Conservation (phyloP, 1,139 yeast species). For the Nakaseomyces kungkrabaensis region DNA sequence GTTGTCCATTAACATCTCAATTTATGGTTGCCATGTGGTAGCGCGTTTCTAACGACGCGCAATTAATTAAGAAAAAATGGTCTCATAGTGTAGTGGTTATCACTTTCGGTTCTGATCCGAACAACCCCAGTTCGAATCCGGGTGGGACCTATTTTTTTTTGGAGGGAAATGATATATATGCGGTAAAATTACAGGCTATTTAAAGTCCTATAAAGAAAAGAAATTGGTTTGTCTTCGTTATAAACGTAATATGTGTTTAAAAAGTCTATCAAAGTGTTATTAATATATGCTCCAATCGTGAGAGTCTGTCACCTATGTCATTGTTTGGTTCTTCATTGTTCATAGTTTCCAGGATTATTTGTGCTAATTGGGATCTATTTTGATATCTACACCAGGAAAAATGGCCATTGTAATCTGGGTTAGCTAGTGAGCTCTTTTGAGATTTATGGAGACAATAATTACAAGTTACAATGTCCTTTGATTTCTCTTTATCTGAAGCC, state of each 20-base stretch:
- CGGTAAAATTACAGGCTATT: background rate
- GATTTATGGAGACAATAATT: conserved; percentile 12
- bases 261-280: background rate
- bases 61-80: background rate
- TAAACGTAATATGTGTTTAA: background rate
- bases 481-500: conserved; percentile 5
- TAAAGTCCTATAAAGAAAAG: too few relatives aligned
- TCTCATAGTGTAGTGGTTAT: conserved; percentile 52
- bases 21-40: background rate
- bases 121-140: conserved; percentile 95
- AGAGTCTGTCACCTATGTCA: conserved; percentile 4
- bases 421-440: conserved; percentile 5
- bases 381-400: conserved; percentile 16
- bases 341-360: conserved; percentile 5
- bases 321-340: background rate
- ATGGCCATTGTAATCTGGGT: conserved; percentile 10
- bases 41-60: background rate
- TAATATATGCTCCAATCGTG: conserved; percentile 4
- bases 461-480: conserved; percentile 8
- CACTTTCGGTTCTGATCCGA: conserved; percentile 68
- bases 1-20: too few relatives aligned
- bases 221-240: too few relatives aligned
- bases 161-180: too few relatives aligned
- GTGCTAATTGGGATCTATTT: conserved; percentile 7
- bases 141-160: conserved; percentile 54